These are phyloP conservation scores for Cucurbita ficifolia DNA, from an alignment of 306 rosid genomes.

Conservation along the genomic window DNA sequence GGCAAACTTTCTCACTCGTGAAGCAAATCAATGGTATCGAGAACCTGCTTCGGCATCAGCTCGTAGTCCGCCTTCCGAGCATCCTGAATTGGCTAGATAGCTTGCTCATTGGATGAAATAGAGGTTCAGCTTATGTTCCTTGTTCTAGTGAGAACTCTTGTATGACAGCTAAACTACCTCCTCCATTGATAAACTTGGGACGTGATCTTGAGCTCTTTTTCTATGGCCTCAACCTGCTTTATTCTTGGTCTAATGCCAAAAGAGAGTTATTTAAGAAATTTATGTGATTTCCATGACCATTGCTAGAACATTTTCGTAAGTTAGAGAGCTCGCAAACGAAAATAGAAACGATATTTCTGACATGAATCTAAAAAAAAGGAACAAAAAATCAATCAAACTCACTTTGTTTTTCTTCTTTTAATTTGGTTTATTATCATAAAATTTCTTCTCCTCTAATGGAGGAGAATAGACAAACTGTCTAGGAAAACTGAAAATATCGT, in stretches of 20 bases:
- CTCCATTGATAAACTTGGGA: background rate
- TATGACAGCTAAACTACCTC: background rate
- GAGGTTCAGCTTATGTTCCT: background rate
- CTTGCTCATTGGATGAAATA: background rate
- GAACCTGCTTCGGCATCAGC: slow-evolving; percentile 54
- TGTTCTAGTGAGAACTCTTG: background rate
- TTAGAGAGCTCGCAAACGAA: too few relatives aligned
- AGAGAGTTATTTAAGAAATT: too few relatives aligned
- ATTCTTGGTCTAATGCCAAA: background rate
- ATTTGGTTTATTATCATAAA: slow-evolving; percentile 29
- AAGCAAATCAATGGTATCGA: slow-evolving; percentile 64
- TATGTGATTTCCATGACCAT: too few relatives aligned
- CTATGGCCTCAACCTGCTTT: background rate
- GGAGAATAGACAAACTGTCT: slow-evolving; percentile 98
- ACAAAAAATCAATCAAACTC: slow-evolving; percentile 48
- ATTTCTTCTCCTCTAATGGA: slow-evolving; percentile 35
- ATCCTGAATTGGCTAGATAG: background rate
- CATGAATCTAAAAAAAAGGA: slow-evolving; percentile 34
- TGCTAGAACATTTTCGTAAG: too few relatives aligned
- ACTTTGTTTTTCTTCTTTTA: slow-evolving; percentile 16
- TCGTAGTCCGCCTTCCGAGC: slow-evolving; percentile 11
- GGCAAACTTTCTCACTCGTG: slow-evolving; percentile 73
- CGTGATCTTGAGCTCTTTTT: background rate
- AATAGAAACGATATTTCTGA: background rate
- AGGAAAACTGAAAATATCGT: slow-evolving; percentile 84